Evolutionary conservation across 768 basidiomycete species (phyloP).

Genomic region (Trametes villosa): DNA sequence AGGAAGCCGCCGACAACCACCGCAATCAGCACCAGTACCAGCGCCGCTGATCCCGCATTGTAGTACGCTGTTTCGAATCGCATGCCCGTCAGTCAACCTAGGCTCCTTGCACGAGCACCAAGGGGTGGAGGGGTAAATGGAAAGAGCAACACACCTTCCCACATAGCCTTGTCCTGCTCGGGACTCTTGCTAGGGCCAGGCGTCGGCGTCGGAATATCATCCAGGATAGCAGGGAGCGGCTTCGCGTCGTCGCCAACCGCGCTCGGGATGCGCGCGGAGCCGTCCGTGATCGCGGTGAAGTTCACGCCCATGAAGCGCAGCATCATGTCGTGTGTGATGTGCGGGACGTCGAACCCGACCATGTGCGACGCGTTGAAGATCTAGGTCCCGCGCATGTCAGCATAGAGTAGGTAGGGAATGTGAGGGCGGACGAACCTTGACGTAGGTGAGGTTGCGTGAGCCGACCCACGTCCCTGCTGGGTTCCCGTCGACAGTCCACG

Average conservation of each 20-base stretch:
- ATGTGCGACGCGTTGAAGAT: slow-evolving; percentile 95
- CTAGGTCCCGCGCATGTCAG: slow-evolving; percentile 40
- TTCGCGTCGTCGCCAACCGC: slow-evolving; percentile 76
- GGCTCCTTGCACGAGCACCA: no score
- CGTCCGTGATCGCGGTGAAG: slow-evolving; percentile 78
- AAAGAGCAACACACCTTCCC: slow-evolving; percentile 70
- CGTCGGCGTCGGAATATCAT: slow-evolving; percentile 40
- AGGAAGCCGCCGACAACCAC: slow-evolving; percentile 72
- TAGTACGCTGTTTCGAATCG: slow-evolving; percentile 78
- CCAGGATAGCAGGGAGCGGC: slow-evolving; percentile 58
- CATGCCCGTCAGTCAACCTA: not conserved
- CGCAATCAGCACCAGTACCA: slow-evolving; percentile 79
- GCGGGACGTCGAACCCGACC: slow-evolving; percentile 88
- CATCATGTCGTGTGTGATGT: slow-evolving; percentile 96
- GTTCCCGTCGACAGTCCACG: slow-evolving; percentile 74
- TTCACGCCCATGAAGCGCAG: slow-evolving; percentile 95
- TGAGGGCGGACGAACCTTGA: slow-evolving; percentile 60
- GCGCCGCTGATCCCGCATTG: slow-evolving; percentile 85
- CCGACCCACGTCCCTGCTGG: slow-evolving; percentile 91
- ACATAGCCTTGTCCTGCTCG: slow-evolving; percentile 82
- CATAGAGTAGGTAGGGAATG: not conserved
- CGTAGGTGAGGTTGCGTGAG: slow-evolving; percentile 90
- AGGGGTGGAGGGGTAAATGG: no score
- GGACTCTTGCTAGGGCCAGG: slow-evolving; percentile 60
- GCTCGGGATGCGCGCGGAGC: slow-evolving; percentile 81